Base-by-base conservation (phyloP, 129 eudicot species). In the Gnaphalium uliginosum region DNA sequence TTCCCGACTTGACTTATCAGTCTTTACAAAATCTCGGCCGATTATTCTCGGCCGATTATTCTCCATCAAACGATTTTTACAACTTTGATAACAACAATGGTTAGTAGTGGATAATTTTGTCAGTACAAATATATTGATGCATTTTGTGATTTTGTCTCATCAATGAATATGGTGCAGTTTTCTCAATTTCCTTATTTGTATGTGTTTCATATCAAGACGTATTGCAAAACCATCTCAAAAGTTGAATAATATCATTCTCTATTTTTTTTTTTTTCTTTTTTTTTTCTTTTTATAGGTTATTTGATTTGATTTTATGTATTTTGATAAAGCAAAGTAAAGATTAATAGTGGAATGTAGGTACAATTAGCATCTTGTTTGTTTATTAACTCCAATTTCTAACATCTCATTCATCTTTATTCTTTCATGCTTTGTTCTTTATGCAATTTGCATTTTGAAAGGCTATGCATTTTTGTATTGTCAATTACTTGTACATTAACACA, bases 391-490 rank as follows among this genome's bases (percentile, higher is more conserved):
- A 35, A 50, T 62, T 62, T 23, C 46, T 53, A 64, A 79, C 78
- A 72, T 69, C 73, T 14, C 81, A 56, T 72, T 30, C 56, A 75
- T 83, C 76, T 79, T 85, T 88, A 83, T 88, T 88, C 89, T 54
- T 29, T 32, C 57, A 61, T 63, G 46, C 68, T 70, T 82, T 73
- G n/a, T 76, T 68, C 87, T 78, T 75, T 82, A 83, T 83, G 79
- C 72, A 73, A 79, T 72, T 65, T 75, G 72, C 60, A 81, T 46
- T 26, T 21, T 63, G 63, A 54, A 79, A 79, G 74, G 83, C n/a
- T 41, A 58, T 58, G 71, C 70, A 30, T 35, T 68, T 14, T 69
- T 64, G 19, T 46, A 29, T 19, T 43, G 81, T 69, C 71, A 71
- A 58, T 63, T 48, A 71, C 37, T 21, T 59, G 63, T 43, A 59